These are phyloP conservation scores for Pseudogymnoascus sp. DNA, from an alignment of 2,329 filamentous ascomycete genomes.

Conservation along the genomic window DNA sequence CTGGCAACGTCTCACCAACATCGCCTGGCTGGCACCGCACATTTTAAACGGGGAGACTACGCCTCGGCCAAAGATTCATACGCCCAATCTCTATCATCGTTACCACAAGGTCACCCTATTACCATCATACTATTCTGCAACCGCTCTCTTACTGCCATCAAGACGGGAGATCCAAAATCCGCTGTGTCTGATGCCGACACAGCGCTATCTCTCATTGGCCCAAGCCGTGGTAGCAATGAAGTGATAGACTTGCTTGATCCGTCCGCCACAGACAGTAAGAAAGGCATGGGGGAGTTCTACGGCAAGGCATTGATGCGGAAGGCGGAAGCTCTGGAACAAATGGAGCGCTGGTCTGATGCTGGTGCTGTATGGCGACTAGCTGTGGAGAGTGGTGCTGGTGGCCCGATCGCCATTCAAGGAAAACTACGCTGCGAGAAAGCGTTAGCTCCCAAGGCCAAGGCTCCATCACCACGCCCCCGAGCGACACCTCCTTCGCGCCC, in stretches of 20 bases:
- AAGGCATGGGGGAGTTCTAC: conserved; percentile 88
- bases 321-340: conserved; percentile 88
- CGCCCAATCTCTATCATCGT: conserved; percentile 61
- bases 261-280: conserved; percentile 51
- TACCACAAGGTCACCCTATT: conserved; percentile 74
- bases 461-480: conserved; percentile 34
- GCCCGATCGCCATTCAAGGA: conserved; percentile 72
- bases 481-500: conserved; percentile 37
- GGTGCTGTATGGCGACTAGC: conserved; percentile 70
- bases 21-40: conserved; percentile 70
- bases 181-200: conserved; percentile 78
- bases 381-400: conserved; percentile 80
- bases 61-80: conserved; percentile 78
- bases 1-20: conserved; percentile 70
- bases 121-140: conserved; percentile 87
- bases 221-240: conserved; percentile 70
- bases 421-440: conserved; percentile 85
- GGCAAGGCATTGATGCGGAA: conserved; percentile 91
- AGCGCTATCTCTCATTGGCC: conserved; percentile 71
- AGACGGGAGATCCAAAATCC: conserved; percentile 83
- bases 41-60: conserved; percentile 93
- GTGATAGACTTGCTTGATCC: conserved; percentile 58
- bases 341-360: conserved; percentile 90
- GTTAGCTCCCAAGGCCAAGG: conserved; percentile 57
- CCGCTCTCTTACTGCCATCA: conserved; percentile 79